Percentiles rank a stretch among this genome's conserved stretches.
These are phyloP conservation scores for Chlorokybus atmophyticus DNA, from an alignment of 139 green algal species.

Conservation along the genomic window DNA sequence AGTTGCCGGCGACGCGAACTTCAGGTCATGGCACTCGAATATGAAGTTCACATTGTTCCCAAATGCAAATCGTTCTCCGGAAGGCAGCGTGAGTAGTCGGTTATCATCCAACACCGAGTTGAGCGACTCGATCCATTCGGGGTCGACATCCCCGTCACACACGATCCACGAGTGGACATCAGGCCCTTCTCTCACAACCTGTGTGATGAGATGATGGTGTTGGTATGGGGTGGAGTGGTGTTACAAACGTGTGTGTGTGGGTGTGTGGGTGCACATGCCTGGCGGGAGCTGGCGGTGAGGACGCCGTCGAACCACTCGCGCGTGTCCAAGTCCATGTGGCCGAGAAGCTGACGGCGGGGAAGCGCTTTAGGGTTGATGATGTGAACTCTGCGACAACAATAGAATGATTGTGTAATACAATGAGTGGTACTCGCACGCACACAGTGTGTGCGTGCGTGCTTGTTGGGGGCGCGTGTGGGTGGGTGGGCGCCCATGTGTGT, in stretches of 20 bases:
- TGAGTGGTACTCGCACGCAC: too few species aligned
- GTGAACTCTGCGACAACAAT: too few species aligned
- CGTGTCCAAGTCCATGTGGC: constrained; percentile 65
- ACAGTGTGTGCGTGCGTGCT: too few species aligned
- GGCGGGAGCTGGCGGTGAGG: constrained; percentile 49
- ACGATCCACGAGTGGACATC: constrained; percentile 67
- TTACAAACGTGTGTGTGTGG: not conserved
- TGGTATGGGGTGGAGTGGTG: not conserved
- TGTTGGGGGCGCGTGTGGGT: too few species aligned
- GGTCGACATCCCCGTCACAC: constrained; percentile 74
- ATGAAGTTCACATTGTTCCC: constrained; percentile 65
- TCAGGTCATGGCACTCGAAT: constrained; percentile 66
- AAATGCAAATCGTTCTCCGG: constrained; percentile 72
- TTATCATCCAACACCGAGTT: constrained; percentile 77
- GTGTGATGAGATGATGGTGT: not conserved
- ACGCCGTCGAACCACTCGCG: constrained; percentile 70
- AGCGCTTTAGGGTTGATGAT: constrained; percentile 56
- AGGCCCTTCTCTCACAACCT: constrained; percentile 46
- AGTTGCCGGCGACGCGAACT: constrained; percentile 68
- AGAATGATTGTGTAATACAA: too few species aligned
- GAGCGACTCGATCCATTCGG: constrained; percentile 77
- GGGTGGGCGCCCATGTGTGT: too few species aligned
- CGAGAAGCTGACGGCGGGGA: constrained; percentile 47
- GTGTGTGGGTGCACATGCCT: constrained; percentile 5
- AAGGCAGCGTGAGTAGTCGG: constrained; percentile 60